A percentile compares a stretch with the other conserved stretches of the same genome.
Evolutionary conservation across 1,139 yeast species (phyloP).

Genomic region (Komagataea norvegica): DNA sequence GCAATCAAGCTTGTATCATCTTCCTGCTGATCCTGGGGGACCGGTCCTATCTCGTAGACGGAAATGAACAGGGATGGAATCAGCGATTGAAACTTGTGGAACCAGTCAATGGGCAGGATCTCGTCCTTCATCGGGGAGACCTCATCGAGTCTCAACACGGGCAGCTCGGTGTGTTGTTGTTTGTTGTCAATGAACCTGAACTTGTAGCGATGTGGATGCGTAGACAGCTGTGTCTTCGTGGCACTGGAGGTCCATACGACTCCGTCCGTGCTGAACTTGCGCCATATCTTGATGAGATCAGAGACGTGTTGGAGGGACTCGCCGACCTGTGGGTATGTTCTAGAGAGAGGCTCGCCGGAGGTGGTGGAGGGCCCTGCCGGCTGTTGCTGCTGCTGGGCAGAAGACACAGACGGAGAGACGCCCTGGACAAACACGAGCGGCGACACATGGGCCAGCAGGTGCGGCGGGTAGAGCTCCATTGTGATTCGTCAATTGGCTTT

Average conservation of each 20-base stretch:
- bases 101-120: conserved; percentile 42
- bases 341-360: conserved; percentile 14
- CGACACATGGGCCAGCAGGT: conserved; percentile 28
- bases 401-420: conserved; percentile 20
- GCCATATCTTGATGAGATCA: conserved; percentile 22
- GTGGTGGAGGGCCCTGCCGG: background rate
- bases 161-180: conserved; percentile 26
- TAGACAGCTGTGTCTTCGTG: conserved; percentile 19
- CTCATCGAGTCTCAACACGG: conserved; percentile 13
- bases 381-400: background rate
- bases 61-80: conserved; percentile 42
- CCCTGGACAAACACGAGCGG: conserved; percentile 38
- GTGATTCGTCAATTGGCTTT: too few species aligned
- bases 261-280: conserved; percentile 27
- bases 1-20: conserved; percentile 31
- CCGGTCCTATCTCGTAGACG: conserved; percentile 36
- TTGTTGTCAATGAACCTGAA: conserved; percentile 29
- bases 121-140: conserved; percentile 33
- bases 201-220: conserved; percentile 23
- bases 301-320: conserved; percentile 24
- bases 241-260: conserved; percentile 29
- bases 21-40: conserved; percentile 27
- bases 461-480: conserved; percentile 31
- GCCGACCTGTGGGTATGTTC: conserved; percentile 13
- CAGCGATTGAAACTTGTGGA: conserved; percentile 41